Base-by-base conservation (phyloP, 2,329 filamentous ascomycete genomes). In the Aspergillus sp. region DNA sequence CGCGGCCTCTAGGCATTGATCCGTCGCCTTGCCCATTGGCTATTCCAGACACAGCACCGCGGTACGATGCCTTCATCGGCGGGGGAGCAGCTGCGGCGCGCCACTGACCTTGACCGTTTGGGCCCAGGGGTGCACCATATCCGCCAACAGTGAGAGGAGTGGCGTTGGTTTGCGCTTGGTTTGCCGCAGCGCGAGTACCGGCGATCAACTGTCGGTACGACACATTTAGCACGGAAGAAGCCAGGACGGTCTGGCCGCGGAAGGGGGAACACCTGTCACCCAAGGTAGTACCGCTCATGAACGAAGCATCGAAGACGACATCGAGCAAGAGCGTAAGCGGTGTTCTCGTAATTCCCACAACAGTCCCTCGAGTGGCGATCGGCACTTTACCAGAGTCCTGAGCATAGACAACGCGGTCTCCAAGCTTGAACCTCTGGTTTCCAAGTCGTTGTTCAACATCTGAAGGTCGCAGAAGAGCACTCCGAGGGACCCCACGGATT, bases 241-340 rank as follows among this genome's bases (percentile, higher is more conserved):
- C 80, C 2, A 88, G 81, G 3, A 98, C 89, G 0, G 93, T 96
- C 64, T 93, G 90, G 44, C 93, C 93, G 33, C 91, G 82, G 81
- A 98, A 98, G 34, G 88, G 83, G 28, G 89, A 88, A 63, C 91
- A 95, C 49, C 93, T 84, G 47, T 90, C 89, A 49, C 88, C 86
- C 10, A 98, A 77, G 0, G 87, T 93, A 1, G 90, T 96, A 52
- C 93, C 93, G 61, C 89, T 94, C 90, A 98, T 97, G 68, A 98
- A 98, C 0, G 88, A 86, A 8, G 81, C 80, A 64, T 98, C 94
- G 69, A 95, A 98, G 5, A 98, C 83, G 48, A 97, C 80, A 64
- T 98, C 93, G 34, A 98, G 76, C 48, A 96, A 77, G 41, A 87
- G 80, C 28, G 84, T 85, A 47, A 87, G 86, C 19, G 89, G 78